Conservation (phyloP, 1,284 basidiomycete genomes). For the Melampsora americana region DNA sequence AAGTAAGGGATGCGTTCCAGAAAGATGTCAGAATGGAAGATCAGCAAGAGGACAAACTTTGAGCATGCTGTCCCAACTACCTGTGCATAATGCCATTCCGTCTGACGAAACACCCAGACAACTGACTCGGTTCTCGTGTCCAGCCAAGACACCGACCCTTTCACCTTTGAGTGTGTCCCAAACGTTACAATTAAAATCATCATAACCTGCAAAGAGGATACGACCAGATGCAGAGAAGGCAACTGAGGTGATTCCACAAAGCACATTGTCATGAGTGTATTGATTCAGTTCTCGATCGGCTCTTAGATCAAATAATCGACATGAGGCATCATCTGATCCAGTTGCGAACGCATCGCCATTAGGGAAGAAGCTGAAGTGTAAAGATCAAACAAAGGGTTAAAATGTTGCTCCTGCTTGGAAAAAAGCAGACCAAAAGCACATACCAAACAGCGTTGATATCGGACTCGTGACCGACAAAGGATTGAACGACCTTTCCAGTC, state of each 20-base stretch:
- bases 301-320: conserved; percentile 94
- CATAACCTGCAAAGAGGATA: conserved; percentile 95
- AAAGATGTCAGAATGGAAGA: not conserved
- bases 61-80: conserved; percentile 94
- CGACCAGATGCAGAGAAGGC: conserved; percentile 96
- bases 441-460: conserved; percentile 98
- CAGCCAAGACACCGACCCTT: conserved; percentile 90
- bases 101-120: conserved; percentile 93
- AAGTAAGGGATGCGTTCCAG: not conserved
- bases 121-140: conserved; percentile 95
- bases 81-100: conserved; percentile 96
- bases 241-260: conserved; percentile 97
- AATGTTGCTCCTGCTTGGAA: not conserved
- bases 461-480: conserved; percentile 96
- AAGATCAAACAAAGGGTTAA: not conserved
- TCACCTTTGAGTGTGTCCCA: conserved; percentile 99
- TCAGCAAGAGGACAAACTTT: conserved; percentile 65
- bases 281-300: conserved; percentile 94
- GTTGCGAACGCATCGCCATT: conserved; percentile 98
- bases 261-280: conserved; percentile 96
- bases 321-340: conserved; percentile 97
- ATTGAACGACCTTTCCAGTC: conserved; percentile 92
- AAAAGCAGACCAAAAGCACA: conserved; percentile 52
- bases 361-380: conserved; percentile 81
- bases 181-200: conserved; percentile 99